Base-by-base conservation (phyloP, 306 rosid genomes). In the Cucumis cinereus region DNA sequence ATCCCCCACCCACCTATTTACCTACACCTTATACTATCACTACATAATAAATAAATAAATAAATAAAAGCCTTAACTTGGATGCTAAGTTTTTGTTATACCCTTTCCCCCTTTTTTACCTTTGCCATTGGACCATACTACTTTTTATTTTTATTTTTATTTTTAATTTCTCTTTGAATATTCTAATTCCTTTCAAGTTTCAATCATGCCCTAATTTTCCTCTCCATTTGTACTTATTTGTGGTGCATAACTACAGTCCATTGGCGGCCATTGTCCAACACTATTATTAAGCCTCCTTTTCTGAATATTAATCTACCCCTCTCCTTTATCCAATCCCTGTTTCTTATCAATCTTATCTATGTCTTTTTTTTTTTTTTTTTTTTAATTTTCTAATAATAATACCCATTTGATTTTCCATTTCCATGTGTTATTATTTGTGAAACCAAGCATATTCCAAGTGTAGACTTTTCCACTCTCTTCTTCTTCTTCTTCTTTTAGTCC, bases 61-160 rank as follows among this genome's bases (percentile, higher is more conserved):
- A n/a, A n/a, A 3, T 5, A 30, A 30, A 30, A 66, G 49, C 30
- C 73, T 66, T 66, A 66, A 66, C 73, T 66, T 66, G 52, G 73
- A 36, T 66, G 73, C 73, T 66, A 66, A 38, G 73, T 38, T 64
- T 64, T 64, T 36, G 16, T 63, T 63, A 19, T 63, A 47, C 71
- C 23, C 8, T 64, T 19, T 36, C 7, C 16, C 17, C 47, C 35
- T 30, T 19, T 30, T 19, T 63, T 35, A 23, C 45, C 45, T 36
- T 36, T 0, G 8, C 4, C 9, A 28, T 30, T 61, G 43, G 68
- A 63, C 70, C 47, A 19, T 17, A 15, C 2, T 17, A 30, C 35
- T 15, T 16, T 17, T 41, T 41, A 9, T 41, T 41, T 10, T 41
- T 6, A 14, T 26, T 14, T n/a, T 5, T 36, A 1, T 35, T 4